These are phyloP conservation scores for Backusella circina DNA, from an alignment of 192 early-diverging fungal species.

Conservation along the genomic window DNA sequence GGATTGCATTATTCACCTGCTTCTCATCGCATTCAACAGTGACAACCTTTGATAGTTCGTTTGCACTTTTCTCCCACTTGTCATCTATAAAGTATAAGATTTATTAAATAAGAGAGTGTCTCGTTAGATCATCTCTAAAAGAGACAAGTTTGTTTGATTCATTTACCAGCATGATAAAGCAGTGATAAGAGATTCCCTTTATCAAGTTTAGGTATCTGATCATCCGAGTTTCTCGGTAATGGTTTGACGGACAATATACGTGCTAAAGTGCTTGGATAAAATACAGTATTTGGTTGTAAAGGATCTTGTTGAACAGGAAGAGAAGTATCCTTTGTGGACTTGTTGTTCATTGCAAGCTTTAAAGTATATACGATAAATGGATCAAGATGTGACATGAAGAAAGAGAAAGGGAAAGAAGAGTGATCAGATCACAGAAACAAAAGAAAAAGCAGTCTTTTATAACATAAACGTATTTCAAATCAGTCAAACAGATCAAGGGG, in stretches of 20 bases:
- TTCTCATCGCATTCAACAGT: not conserved
- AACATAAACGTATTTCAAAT: not conserved
- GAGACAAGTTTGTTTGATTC: not conserved
- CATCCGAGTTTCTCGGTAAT: not conserved
- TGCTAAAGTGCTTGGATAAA: not conserved
- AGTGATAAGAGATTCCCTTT: conserved; percentile 1
- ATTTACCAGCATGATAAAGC: conserved; percentile 10
- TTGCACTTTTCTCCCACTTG: not conserved
- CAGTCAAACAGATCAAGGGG: not conserved
- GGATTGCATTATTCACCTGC: not conserved
- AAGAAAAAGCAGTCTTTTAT: conserved; percentile 6
- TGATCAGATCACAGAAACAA: not conserved
- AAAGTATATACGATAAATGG: conserved; percentile 7
- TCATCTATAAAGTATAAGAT: not conserved
- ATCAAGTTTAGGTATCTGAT: not conserved
- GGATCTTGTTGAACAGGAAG: not conserved
- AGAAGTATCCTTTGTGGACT: not conserved
- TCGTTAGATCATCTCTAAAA: not conserved
- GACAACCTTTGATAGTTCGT: not conserved
- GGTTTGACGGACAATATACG: not conserved
- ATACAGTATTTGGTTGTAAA: not conserved
- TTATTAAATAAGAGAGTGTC: not conserved
- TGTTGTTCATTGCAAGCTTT: not conserved
- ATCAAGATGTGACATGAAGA: conserved; percentile 3
- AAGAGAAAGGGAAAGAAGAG: not conserved